phyloP scores from a whole-genome alignment of 176 grass and related monocot species.

The sorghum (Sorghum bicolor) region DNA sequence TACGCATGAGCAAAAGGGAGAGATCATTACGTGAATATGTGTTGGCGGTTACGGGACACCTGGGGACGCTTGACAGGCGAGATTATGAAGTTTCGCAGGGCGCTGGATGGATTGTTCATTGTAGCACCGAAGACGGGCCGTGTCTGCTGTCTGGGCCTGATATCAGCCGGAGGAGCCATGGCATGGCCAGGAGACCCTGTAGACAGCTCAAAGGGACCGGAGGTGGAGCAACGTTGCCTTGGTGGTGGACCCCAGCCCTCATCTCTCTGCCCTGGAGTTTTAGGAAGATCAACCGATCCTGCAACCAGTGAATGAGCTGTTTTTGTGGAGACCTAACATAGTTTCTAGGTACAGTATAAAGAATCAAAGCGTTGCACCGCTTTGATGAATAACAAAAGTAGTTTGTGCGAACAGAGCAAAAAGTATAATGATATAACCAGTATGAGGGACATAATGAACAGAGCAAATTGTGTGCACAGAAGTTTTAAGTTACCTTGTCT shows the following conservation, averaged over 20 bases:
- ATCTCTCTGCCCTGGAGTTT: slow-evolving; percentile 81
- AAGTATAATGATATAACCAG: background rate
- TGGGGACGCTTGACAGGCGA: slow-evolving; percentile 61
- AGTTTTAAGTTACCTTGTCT: slow-evolving; percentile 55
- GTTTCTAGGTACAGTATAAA: slow-evolving; percentile 16
- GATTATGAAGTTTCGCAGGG: slow-evolving; percentile 64
- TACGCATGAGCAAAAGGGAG: background rate
- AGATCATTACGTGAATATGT: slow-evolving; percentile 59
- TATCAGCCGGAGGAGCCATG: slow-evolving; percentile 44
- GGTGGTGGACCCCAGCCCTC: slow-evolving; percentile 61
- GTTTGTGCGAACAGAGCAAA: background rate
- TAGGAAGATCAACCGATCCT: slow-evolving; percentile 69
- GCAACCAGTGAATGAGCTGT: slow-evolving; percentile 82
- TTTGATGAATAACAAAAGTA: slow-evolving; percentile 10
- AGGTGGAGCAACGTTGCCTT: slow-evolving; percentile 38
- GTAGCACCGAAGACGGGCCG: slow-evolving; percentile 43
- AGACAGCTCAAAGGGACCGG: slow-evolving; percentile 54
- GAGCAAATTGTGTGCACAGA: slow-evolving; percentile 2
- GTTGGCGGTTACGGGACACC: slow-evolving; percentile 31
- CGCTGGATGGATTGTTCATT: slow-evolving; percentile 40
- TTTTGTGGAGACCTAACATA: slow-evolving; percentile 60
- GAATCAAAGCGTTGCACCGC: background rate
- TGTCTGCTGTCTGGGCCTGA: slow-evolving; percentile 43
- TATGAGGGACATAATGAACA: background rate
- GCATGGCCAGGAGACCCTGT: slow-evolving; percentile 45